phyloP scores from a whole-genome alignment of 805 yeast species.

The Candida dendrica region DNA sequence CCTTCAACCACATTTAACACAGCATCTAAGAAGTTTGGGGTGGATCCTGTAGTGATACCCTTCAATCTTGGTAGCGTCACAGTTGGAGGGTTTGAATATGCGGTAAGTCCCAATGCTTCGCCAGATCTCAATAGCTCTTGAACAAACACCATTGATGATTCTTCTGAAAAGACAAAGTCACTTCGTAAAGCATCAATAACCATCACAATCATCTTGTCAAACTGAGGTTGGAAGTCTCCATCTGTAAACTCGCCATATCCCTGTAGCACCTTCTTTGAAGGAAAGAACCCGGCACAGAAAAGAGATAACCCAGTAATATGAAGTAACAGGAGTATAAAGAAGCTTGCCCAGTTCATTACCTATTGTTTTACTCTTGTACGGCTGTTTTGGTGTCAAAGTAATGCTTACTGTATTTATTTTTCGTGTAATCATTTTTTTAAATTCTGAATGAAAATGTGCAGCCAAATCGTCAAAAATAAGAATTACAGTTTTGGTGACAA shows the following conservation, averaged over 20 bases:
- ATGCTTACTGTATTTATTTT: neutral
- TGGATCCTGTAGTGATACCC: slow-evolving; percentile 90
- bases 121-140: slow-evolving; percentile 63
- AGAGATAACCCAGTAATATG: slow-evolving; percentile 51
- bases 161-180: slow-evolving; percentile 69
- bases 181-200: slow-evolving; percentile 91
- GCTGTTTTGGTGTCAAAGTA: neutral
- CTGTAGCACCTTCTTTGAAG: slow-evolving; percentile 71
- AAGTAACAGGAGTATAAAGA: slow-evolving; percentile 8
- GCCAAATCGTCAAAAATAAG: too few species aligned
- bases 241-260: slow-evolving; percentile 39
- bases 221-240: slow-evolving; percentile 37
- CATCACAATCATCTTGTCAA: slow-evolving; percentile 66
- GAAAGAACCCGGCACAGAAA: slow-evolving; percentile 84
- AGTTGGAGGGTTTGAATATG: slow-evolving; percentile 91
- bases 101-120: slow-evolving; percentile 80
- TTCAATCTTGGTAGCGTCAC: slow-evolving; percentile 92
- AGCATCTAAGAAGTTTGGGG: slow-evolving; percentile 92
- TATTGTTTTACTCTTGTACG: neutral
- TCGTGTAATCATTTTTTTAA: neutral
- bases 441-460: too few species aligned
- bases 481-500: too few species aligned
- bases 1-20: slow-evolving; percentile 90
- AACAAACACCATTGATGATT: slow-evolving; percentile 59
- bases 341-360: neutral